Percentiles rank a stretch among this genome's conserved stretches.
Evolutionary conservation across 1,284 basidiomycete species (phyloP).

Genomic region (Polyporus tsugae): DNA sequence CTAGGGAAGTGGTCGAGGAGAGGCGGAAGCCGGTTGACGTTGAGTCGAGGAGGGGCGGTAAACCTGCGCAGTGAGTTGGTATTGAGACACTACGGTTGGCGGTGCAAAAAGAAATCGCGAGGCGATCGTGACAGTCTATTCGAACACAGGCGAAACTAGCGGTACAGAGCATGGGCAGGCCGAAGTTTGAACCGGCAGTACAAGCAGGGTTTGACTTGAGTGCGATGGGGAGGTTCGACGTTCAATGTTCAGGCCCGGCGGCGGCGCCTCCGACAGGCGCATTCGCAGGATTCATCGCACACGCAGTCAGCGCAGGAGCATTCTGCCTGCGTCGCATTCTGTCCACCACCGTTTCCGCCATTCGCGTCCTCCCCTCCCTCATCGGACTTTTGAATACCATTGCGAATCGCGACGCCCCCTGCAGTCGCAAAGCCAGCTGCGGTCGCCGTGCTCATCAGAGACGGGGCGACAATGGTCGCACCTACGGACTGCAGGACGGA

Average conservation of each 20-base stretch:
- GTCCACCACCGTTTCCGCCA: background rate
- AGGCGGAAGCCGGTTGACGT: slow-evolving; percentile 81
- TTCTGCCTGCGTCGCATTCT: background rate
- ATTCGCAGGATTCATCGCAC: background rate
- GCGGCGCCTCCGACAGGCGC: background rate
- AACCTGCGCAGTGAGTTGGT: no score
- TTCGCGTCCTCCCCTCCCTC: background rate
- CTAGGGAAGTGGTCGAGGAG: slow-evolving; percentile 90
- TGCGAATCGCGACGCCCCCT: background rate
- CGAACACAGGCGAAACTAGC: background rate
- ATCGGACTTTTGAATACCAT: background rate
- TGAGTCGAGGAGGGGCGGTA: slow-evolving; percentile 40
- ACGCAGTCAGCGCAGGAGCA: background rate
- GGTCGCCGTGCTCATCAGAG: background rate
- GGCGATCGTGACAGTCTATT: no score
- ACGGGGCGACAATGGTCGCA: slow-evolving; percentile 20
- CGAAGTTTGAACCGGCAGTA: no score
- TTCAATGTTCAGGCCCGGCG: background rate
- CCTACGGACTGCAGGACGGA: slow-evolving; percentile 19
- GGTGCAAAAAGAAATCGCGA: no score
- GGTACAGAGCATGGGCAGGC: background rate
- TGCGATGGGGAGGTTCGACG: no score
- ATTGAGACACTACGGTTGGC: no score
- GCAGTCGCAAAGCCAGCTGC: background rate
- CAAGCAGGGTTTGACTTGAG: no score